These are phyloP conservation scores for Mycena maculata DNA, from an alignment of 768 basidiomycete species.

Conservation along the genomic window DNA sequence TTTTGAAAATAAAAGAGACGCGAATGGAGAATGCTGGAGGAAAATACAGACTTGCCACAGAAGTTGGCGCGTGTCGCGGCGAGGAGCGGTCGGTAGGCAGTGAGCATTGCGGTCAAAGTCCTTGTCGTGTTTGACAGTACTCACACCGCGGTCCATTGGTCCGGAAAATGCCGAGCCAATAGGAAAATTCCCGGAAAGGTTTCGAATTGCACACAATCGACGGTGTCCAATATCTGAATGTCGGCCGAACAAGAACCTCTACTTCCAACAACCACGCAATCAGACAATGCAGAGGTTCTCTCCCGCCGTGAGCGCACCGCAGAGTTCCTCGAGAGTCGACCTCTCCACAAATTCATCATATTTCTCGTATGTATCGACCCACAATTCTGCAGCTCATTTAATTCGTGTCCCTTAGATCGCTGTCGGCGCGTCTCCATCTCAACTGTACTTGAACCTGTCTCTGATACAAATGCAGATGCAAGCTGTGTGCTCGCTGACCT, in stretches of 20 bases:
- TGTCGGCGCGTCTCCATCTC: slow-evolving; percentile 16
- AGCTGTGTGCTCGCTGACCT: slow-evolving; percentile 80
- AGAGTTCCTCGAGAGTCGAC: slow-evolving; percentile 61
- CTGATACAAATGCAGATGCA: slow-evolving; percentile 69
- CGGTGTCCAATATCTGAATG: background rate
- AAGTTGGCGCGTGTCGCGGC: slow-evolving; percentile 2
- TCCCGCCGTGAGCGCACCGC: slow-evolving; percentile 52
- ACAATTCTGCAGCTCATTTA: background rate
- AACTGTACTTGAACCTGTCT: background rate
- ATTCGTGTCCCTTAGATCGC: slow-evolving; percentile 36
- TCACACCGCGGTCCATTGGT: too few species aligned
- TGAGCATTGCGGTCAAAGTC: slow-evolving; percentile 5
- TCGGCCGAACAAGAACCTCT: slow-evolving; percentile 60
- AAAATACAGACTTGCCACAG: slow-evolving; percentile 5
- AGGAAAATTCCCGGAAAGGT: too few species aligned
- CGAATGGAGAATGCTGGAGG: slow-evolving; percentile 12
- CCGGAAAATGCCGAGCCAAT: too few species aligned
- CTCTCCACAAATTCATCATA: slow-evolving; percentile 69
- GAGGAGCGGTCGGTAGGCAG: background rate
- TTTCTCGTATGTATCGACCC: slow-evolving; percentile 58
- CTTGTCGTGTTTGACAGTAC: too few species aligned
- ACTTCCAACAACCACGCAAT: slow-evolving; percentile 44
- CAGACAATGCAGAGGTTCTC: background rate
- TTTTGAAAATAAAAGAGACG: slow-evolving; percentile 23
- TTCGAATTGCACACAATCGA: too few species aligned